Base-by-base conservation (phyloP, 805 yeast genomes). In the Zygoascus tannicola region DNA sequence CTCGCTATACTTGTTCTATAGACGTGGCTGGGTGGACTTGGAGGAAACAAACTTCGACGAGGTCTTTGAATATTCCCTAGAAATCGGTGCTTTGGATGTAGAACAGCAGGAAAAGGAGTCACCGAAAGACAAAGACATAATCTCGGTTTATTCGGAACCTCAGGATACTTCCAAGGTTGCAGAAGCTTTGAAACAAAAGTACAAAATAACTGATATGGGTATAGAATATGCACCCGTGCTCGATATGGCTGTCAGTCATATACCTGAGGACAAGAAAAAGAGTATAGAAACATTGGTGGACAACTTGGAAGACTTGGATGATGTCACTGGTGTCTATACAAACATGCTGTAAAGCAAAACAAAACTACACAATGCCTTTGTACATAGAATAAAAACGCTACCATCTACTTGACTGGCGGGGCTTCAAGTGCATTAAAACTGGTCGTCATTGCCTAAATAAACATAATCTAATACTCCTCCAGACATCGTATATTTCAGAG, bases 311-410 rank as follows among this genome's bases (percentile, higher is more conserved):
- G 85, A 80, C 28, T 66, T 86, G n/a, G 86, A 81, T 40, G 97
- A 92, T 54, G 84, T 90, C 18, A 78, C 85, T 4, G 85, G 77
- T 49, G 77, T 84, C 47, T 85, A 84, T 64, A 74, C 85, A 12
- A 26, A 26, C 30, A 26, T 23, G 90, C 86, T 58, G 67, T 76
- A 52, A 71, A 37, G 49, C 16, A 46, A 20, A 43, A 8, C 7
- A 26, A 26, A 43, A 38, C 35, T 48, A 42, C 22, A 5, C 47
- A 46, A 28, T 41, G 50, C 20, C 50, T n/a, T n/a, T n/a, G n/a
- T n/a, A n/a, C n/a, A n/a, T n/a, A n/a, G n/a, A n/a, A n/a, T n/a
- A n/a, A n/a, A n/a, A n/a, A n/a, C n/a, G n/a, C n/a, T n/a, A n/a
- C n/a, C n/a, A n/a, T n/a, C n/a, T n/a, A n/a, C n/a, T n/a, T n/a